Evolutionary conservation across 1,139 yeast species (phyloP).

Genomic region (Kurtzmaniella quercitrusa): DNA sequence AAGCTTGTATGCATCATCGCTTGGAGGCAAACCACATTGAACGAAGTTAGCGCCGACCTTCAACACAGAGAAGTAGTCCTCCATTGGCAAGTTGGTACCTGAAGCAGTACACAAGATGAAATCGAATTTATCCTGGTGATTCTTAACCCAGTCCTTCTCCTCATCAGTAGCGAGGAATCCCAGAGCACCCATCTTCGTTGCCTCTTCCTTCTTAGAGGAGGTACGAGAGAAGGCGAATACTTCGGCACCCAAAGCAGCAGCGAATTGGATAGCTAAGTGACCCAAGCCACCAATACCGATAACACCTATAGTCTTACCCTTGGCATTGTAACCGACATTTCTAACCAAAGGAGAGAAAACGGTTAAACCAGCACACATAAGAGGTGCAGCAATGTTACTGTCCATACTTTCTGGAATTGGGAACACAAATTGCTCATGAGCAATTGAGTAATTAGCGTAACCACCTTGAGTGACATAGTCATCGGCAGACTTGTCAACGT

Average conservation of each 20-base stretch:
- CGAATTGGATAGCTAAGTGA: constrained; percentile 39
- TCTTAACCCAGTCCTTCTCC: constrained; percentile 29
- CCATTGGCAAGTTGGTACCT: constrained; percentile 30
- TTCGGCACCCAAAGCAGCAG: constrained; percentile 39
- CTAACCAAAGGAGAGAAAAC: constrained; percentile 52
- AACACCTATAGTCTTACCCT: constrained; percentile 42
- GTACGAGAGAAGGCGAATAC: constrained; percentile 38
- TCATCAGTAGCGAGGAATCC: constrained; percentile 38
- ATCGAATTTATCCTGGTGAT: constrained; percentile 36
- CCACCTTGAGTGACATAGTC: constrained; percentile 54
- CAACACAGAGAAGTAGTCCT: constrained; percentile 27
- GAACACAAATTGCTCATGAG: constrained; percentile 49
- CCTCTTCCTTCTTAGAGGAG: constrained; percentile 32
- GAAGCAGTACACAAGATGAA: constrained; percentile 47
- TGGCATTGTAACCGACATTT: constrained; percentile 24
- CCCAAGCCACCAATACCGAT: constrained; percentile 47
- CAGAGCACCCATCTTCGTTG: constrained; percentile 33
- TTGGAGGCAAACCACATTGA: constrained; percentile 51
- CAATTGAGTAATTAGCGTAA: constrained; percentile 53
- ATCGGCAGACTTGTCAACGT: constrained; percentile 26
- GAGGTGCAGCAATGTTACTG: constrained; percentile 52
- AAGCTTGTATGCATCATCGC: constrained; percentile 20
- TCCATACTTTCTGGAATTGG: constrained; percentile 52
- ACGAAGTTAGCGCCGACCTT: constrained; percentile 46
- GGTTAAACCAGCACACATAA: constrained; percentile 67